Percentiles rank a stretch among this genome's conserved stretches.
These are phyloP conservation scores for Polygonum aviculare DNA, from an alignment of 148 eudicot genomes.

Conservation along the genomic window DNA sequence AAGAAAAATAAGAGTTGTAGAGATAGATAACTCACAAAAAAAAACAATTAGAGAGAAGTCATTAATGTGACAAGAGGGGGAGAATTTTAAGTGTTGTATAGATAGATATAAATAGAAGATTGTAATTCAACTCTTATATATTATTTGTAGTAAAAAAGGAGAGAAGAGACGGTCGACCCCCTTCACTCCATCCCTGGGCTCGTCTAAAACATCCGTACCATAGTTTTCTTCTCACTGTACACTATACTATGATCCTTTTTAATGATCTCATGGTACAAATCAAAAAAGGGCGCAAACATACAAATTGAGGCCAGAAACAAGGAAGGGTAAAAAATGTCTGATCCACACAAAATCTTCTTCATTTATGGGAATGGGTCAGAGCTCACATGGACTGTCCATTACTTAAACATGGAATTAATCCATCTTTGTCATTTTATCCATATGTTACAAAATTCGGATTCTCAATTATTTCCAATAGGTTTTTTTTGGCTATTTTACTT, in stretches of 20 bases:
- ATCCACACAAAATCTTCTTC: background rate
- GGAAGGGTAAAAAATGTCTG: background rate
- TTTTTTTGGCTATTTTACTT: background rate
- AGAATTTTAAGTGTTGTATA: no score
- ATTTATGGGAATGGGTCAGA: slow-evolving; percentile 2
- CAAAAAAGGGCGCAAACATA: background rate
- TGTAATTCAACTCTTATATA: no score
- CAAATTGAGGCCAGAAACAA: background rate
- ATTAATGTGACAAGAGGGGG: no score
- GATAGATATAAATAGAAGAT: no score
- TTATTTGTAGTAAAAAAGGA: no score
- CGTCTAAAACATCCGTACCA: no score
- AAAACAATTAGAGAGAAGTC: no score
- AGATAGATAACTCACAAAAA: no score
- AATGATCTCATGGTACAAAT: background rate
- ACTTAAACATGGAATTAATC: background rate
- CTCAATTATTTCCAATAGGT: background rate
- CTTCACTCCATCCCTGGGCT: no score
- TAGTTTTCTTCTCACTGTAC: background rate
- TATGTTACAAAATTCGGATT: background rate
- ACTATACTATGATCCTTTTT: background rate
- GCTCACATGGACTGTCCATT: slow-evolving; percentile 5
- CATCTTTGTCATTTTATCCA: slow-evolving; percentile 5
- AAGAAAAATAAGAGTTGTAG: no score
- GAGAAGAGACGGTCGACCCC: no score